Percentiles rank a stretch among this genome's conserved stretches.
Evolutionary conservation across 352 stramenopile species (phyloP).

Genomic region (Peronospora tabacina): DNA sequence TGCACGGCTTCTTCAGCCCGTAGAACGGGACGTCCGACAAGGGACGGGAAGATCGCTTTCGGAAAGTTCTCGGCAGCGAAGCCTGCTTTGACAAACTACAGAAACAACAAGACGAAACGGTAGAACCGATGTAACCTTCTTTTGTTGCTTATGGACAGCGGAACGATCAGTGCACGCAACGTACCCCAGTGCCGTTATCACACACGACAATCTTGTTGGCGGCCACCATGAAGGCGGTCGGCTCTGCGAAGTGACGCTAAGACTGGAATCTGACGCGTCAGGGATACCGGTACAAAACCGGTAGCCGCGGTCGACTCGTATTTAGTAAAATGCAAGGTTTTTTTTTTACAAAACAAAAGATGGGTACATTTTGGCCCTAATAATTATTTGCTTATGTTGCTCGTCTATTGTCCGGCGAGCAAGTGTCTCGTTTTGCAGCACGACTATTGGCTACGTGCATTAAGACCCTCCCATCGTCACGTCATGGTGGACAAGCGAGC

Average conservation of each 20-base stretch:
- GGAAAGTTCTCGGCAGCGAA: slow-evolving; percentile 94
- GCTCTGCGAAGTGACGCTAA: not conserved
- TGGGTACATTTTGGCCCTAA: too few relatives aligned
- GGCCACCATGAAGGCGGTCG: slow-evolving; percentile 60
- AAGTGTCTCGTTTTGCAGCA: too few relatives aligned
- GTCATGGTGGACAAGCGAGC: too few relatives aligned
- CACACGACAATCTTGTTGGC: slow-evolving; percentile 86
- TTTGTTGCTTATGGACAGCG: too few relatives aligned
- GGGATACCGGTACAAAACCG: slow-evolving; percentile 2
- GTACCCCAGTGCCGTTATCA: slow-evolving; percentile 82
- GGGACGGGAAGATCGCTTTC: slow-evolving; percentile 90
- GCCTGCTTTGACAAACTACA: slow-evolving; percentile 86
- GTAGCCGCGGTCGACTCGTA: not conserved
- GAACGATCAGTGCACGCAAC: slow-evolving; percentile 15
- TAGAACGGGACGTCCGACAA: slow-evolving; percentile 91
- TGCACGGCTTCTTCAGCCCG: slow-evolving; percentile 88
- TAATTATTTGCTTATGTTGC: too few relatives aligned
- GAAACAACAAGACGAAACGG: too few relatives aligned
- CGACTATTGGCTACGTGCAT: too few relatives aligned
- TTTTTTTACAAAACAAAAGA: too few relatives aligned
- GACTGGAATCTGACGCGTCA: not conserved
- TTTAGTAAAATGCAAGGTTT: too few relatives aligned
- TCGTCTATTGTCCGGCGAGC: too few relatives aligned
- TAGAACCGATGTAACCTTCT: too few relatives aligned
- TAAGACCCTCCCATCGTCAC: too few relatives aligned